phyloP scores from a whole-genome alignment of 2,329 filamentous ascomycete genomes.

The Trichoderma atrobrunneum region DNA sequence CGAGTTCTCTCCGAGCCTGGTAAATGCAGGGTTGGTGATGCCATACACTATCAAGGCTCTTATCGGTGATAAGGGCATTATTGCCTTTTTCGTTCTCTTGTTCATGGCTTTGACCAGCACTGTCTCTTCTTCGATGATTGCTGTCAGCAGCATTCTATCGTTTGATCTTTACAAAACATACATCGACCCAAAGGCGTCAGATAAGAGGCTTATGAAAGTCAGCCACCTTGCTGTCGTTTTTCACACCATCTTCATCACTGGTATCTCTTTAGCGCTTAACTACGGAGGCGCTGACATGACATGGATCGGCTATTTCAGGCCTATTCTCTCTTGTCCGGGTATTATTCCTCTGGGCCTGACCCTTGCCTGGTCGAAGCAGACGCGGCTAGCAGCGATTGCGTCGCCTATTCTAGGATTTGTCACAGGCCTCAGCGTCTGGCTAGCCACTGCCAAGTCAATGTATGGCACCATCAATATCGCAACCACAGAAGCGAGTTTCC shows the following conservation, averaged over 20 bases:
- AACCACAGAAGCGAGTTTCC: constrained; percentile 11
- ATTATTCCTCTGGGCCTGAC: constrained; percentile 13
- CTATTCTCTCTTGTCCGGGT: constrained; percentile 17
- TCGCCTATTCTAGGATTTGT: constrained; percentile 8
- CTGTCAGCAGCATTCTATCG: constrained; percentile 16
- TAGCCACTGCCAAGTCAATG: constrained; percentile 8
- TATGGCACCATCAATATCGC: constrained; percentile 10
- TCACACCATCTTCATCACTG: constrained; percentile 14
- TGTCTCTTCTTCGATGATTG: constrained; percentile 17
- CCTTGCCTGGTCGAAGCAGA: constrained; percentile 16
- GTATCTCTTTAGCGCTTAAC: constrained; percentile 16
- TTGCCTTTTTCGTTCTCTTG: constrained; percentile 15
- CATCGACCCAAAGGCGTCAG: constrained; percentile 13
- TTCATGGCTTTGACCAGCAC: constrained; percentile 17
- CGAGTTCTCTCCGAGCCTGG: neutral
- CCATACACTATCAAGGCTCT: constrained; percentile 16
- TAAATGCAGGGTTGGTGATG: constrained; percentile 16
- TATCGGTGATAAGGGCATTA: constrained; percentile 11
- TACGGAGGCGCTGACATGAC: constrained; percentile 16
- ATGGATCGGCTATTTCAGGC: constrained; percentile 18
- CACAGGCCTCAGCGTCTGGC: constrained; percentile 13
- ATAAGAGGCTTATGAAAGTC: constrained; percentile 13
- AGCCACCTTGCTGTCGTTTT: constrained; percentile 13
- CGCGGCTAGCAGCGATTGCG: constrained; percentile 1
- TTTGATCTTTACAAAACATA: constrained; percentile 16